Evolutionary conservation across 306 rosid species (phyloP).

Genomic region (Senna siamea): DNA sequence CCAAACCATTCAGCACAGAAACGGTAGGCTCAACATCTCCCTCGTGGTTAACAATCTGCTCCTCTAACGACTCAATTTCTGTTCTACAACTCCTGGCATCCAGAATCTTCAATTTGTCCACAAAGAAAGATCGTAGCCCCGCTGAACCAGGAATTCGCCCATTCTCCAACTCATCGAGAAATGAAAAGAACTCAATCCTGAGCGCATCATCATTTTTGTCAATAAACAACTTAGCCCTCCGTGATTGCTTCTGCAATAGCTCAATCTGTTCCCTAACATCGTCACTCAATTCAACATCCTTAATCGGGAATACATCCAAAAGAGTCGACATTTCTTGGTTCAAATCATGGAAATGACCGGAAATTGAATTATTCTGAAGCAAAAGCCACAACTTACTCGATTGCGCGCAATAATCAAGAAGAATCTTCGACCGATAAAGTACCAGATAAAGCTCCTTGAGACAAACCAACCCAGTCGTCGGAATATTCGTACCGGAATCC

Average conservation of each 20-base stretch:
- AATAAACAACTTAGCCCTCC: constrained; percentile 62
- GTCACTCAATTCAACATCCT: constrained; percentile 62
- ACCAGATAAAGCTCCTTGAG: constrained; percentile 83
- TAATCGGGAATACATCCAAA: constrained; percentile 82
- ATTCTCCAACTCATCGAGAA: constrained; percentile 69
- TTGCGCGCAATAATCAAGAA: constrained; percentile 81
- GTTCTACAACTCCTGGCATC: constrained; percentile 68
- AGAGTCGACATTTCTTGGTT: constrained; percentile 86
- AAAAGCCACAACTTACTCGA: constrained; percentile 92
- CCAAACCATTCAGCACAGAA: constrained; percentile 83
- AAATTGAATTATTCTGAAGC: constrained; percentile 86
- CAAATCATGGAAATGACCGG: constrained; percentile 92
- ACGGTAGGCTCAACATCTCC: constrained; percentile 85
- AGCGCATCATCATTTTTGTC: constrained; percentile 66
- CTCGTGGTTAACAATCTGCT: constrained; percentile 89
- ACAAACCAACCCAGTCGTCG: constrained; percentile 73
- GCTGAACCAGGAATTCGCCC: constrained; percentile 63
- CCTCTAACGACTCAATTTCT: constrained; percentile 89
- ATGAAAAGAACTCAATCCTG: constrained; percentile 54
- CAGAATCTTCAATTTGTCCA: constrained; percentile 57
- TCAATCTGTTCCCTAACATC: constrained; percentile 87
- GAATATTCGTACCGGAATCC: constrained; percentile 47
- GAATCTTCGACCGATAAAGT: constrained; percentile 80
- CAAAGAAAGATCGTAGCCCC: constrained; percentile 56
- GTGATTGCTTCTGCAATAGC: constrained; percentile 71